Evolutionary conservation across 2,329 filamentous ascomycete species (phyloP), one percentile per base, ranked within the genome.

Genomic region (Parafenestella ontariensis): DNA sequence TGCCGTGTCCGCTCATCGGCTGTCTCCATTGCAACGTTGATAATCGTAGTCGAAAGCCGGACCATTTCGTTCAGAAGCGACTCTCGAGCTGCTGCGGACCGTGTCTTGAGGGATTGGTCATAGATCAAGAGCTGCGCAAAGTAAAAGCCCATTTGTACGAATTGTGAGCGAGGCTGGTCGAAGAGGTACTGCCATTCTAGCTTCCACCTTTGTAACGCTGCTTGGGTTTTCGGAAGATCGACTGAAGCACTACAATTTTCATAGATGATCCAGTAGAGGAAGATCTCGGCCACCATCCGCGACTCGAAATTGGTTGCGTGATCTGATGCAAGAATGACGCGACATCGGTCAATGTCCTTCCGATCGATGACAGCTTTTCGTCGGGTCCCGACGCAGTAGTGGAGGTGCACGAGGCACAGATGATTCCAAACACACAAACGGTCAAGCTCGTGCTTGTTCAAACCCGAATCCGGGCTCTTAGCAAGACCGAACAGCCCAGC

Each of bases 241-340:
- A 75, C 59, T 0, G 64, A 47, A 11, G 61, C 53, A 3, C 56
- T 72, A 26, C 70, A 73, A 29, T 74, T 71, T 46, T 76, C 68
- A 51, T 81, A 80, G 5, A 81, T 75, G 18, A 75, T 74, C 78
- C 78, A 80, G 52, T 81, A 81, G 1, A 81, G 64, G 46, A 76
- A 66, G 3, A 80, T 69, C 53, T 81, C 79, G 2, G 77, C 78
- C 5, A 79, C 76, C 78, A 81, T 81, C 15, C 79, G 68, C n/a
- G 71, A 64, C 56, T 81, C 78, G 46, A 78, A 81, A 47, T 81
- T 81, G 0, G 74, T 79, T 10, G 70, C 68, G 51, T 74, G 70
- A 37, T 77, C 75, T 4, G 71, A 75, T 11, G 69, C 65, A 13
- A 79, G 59, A 21, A 80, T 64, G 2, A 66, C 61, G n/a, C 71